phyloP scores from a whole-genome alignment of 768 basidiomycete species.

The Termitomyces sp. region DNA sequence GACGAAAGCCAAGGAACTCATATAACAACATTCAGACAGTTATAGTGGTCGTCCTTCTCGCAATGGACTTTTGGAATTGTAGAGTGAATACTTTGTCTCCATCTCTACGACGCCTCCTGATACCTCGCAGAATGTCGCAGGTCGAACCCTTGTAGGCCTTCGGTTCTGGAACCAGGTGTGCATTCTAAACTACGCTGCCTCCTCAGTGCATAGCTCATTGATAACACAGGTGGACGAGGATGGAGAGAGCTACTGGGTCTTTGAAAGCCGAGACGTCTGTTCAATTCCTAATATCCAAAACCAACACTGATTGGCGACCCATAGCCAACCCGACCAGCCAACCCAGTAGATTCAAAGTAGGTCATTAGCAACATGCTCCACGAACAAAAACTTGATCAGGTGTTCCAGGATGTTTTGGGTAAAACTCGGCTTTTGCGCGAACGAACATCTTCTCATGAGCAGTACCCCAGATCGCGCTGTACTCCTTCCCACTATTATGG shows the following conservation, averaged over 20 bases:
- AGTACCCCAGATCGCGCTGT: slow-evolving; percentile 69
- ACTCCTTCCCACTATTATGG: slow-evolving; percentile 89
- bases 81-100: slow-evolving; percentile 44
- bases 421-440: slow-evolving; percentile 3
- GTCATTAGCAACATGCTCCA: slow-evolving; percentile 16
- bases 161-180: slow-evolving; percentile 94
- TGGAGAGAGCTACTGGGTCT: slow-evolving; percentile 95
- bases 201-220: not conserved
- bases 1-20: not conserved
- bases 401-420: slow-evolving; percentile 87
- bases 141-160: slow-evolving; percentile 88
- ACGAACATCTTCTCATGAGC: not conserved
- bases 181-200: slow-evolving; percentile 2
- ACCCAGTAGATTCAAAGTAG: slow-evolving; percentile 83
- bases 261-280: slow-evolving; percentile 92
- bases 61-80: slow-evolving; percentile 99
- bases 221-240: slow-evolving; percentile 83
- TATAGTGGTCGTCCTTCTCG: slow-evolving; percentile 84
- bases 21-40: slow-evolving; percentile 51
- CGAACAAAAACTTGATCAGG: not conserved
- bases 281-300: not conserved
- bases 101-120: not conserved
- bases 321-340: slow-evolving; percentile 84
- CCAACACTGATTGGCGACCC: not conserved
- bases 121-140: slow-evolving; percentile 75